Conservation (phyloP, 495 filamentous ascomycete species). For the Jackrogersella multiformis region DNA sequence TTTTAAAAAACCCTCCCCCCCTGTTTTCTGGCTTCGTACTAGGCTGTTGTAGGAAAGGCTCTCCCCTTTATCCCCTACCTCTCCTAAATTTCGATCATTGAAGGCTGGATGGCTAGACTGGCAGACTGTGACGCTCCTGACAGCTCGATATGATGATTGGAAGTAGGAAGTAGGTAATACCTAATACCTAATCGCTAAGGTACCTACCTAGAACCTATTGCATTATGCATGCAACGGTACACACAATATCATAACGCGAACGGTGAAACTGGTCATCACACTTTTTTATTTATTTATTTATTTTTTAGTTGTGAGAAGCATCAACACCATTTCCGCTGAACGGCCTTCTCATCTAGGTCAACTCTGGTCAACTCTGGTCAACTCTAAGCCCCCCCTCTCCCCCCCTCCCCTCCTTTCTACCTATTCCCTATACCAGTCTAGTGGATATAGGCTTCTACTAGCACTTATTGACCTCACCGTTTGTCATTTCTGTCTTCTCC, state of each 20-base stretch:
- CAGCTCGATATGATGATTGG: conserved; percentile 14
- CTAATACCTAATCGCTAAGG: conserved; percentile 4
- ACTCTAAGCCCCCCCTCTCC: conserved; percentile 5
- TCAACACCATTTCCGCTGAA: conserved; percentile 32
- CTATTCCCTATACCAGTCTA: conserved; percentile 11
- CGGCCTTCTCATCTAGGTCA: conserved; percentile 24
- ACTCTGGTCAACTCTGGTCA: conserved; percentile 6
- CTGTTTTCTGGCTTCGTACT: conserved; percentile 12
- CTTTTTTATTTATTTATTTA: conserved; percentile 33
- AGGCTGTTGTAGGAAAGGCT: conserved; percentile 38
- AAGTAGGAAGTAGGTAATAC: no score
- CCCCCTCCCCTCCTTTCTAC: conserved; percentile 6
- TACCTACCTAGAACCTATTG: no score
- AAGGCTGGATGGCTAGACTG: conserved; percentile 12
- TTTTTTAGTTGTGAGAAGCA: conserved; percentile 40
- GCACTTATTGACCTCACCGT: conserved; percentile 12
- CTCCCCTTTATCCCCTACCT: conserved; percentile 45
- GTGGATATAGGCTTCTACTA: conserved; percentile 28
- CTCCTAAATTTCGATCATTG: conserved; percentile 36
- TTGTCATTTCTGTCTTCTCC: conserved; percentile 18
- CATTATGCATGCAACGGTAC: conserved; percentile 29
- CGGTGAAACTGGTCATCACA: conserved; percentile 36
- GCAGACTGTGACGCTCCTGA: neutral
- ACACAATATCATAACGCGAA: conserved; percentile 38
- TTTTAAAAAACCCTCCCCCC: conserved; percentile 16